phyloP scores from a whole-genome alignment of 805 yeast genomes.

The Ogataea degrootiae region DNA sequence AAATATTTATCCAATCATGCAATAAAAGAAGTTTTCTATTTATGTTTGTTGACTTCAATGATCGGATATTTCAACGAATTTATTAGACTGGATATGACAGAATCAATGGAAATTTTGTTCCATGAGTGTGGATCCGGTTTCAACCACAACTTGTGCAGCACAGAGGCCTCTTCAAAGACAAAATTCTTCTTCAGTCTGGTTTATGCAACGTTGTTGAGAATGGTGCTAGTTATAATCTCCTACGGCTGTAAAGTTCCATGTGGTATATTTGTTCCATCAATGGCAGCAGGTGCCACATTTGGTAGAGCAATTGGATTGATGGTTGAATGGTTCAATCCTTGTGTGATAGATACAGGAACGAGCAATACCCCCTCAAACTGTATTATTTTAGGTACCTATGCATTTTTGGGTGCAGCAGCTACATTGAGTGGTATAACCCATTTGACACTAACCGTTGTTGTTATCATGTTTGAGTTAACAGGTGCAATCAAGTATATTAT shows the following conservation, averaged over 20 bases:
- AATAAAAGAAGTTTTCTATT: conserved; percentile 62
- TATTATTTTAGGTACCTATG: conserved; percentile 91
- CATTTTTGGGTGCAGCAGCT: conserved; percentile 94
- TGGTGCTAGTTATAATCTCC: conserved; percentile 69
- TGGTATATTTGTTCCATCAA: conserved; percentile 95
- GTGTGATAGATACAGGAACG: conserved; percentile 21
- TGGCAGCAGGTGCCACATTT: conserved; percentile 94
- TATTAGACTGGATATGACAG: conserved; percentile 87
- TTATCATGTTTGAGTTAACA: conserved; percentile 92
- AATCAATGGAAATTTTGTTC: conserved; percentile 84
- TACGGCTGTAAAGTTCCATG: conserved; percentile 95
- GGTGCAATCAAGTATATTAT: conserved; percentile 90
- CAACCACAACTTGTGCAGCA: conserved; percentile 36
- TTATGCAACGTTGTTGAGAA: conserved; percentile 69
- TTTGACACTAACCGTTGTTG: conserved; percentile 86
- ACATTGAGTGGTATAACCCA: conserved; percentile 93
- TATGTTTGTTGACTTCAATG: conserved; percentile 67
- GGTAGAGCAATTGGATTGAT: conserved; percentile 83
- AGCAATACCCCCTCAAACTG: conserved; percentile 37
- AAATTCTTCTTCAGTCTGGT: conserved; percentile 47
- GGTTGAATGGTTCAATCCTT: conserved; percentile 45
- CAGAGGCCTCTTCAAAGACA: conserved; percentile 20
- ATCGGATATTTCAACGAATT: conserved; percentile 82
- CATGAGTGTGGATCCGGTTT: conserved; percentile 63
- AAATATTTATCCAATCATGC: conserved; percentile 54